A percentile compares a stretch with the other conserved stretches of the same genome.
Conservation (phyloP, 2,329 filamentous ascomycete species). For the Trichoderma sp. region DNA sequence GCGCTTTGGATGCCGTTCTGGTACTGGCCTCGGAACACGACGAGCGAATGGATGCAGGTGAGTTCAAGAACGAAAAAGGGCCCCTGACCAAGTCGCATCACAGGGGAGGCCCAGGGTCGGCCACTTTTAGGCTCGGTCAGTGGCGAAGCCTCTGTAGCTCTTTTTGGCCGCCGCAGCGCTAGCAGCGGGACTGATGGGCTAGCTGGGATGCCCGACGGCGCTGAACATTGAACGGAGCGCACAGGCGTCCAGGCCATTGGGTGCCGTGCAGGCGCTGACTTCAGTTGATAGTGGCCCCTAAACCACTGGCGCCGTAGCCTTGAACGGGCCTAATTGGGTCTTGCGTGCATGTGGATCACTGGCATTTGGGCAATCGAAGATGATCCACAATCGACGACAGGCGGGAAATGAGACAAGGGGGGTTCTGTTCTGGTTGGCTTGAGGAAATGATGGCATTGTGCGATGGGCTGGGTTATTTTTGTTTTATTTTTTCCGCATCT, state of each 20-base stretch:
- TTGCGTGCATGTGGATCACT: slow-evolving; percentile 17
- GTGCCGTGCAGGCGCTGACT: slow-evolving; percentile 18
- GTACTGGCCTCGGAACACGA: background rate
- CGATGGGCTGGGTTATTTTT: background rate
- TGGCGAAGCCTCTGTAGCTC: slow-evolving; percentile 6
- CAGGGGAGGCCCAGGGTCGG: background rate
- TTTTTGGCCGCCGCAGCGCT: background rate
- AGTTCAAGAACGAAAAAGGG: background rate
- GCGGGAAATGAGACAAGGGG: slow-evolving; percentile 20
- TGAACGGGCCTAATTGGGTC: slow-evolving; percentile 15
- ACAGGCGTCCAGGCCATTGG: slow-evolving; percentile 9
- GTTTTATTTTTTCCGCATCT: background rate
- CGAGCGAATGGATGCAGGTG: background rate
- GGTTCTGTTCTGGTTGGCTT: background rate
- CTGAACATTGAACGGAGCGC: background rate
- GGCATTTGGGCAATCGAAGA: slow-evolving; percentile 15
- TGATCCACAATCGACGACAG: slow-evolving; percentile 15
- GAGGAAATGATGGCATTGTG: slow-evolving; percentile 1
- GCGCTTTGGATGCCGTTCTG: background rate
- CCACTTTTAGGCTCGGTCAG: slow-evolving; percentile 13
- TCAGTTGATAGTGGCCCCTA: slow-evolving; percentile 15
- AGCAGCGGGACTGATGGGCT: background rate
- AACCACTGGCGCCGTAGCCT: background rate
- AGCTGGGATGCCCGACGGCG: background rate
- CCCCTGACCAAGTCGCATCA: slow-evolving; percentile 10